Conservation (phyloP, 2,329 filamentous ascomycete genomes). For the Metarhizium guizhouense region DNA sequence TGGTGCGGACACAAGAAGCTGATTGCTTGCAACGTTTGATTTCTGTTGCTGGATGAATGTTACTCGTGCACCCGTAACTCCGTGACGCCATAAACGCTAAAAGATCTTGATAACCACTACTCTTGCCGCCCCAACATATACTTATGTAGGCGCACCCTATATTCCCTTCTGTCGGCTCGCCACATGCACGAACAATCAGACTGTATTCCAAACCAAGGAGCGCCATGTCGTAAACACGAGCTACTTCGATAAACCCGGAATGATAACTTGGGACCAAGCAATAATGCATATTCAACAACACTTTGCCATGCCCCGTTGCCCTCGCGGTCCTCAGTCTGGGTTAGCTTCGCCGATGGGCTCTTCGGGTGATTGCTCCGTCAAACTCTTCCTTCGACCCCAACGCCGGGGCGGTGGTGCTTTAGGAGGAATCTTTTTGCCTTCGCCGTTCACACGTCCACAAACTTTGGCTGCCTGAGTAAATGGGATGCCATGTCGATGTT, state of each 20-base stretch:
- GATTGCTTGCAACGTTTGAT: background rate
- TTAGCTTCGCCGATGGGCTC: background rate
- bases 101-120: background rate
- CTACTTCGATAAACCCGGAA: background rate
- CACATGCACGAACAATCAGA: background rate
- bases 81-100: background rate
- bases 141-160: background rate
- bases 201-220: background rate
- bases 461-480: slow-evolving; percentile 24
- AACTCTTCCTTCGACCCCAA: slow-evolving; percentile 29
- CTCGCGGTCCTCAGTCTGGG: background rate
- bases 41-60: background rate
- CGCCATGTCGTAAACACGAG: background rate
- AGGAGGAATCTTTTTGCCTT: slow-evolving; percentile 32
- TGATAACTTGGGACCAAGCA: background rate
- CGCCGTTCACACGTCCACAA: slow-evolving; percentile 20
- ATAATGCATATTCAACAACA: background rate
- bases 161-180: background rate
- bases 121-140: background rate
- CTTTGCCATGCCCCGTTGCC: background rate
- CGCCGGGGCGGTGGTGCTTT: slow-evolving; percentile 38
- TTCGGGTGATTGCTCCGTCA: slow-evolving; percentile 19
- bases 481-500: slow-evolving; percentile 44
- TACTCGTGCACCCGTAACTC: background rate
- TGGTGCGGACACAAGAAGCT: background rate